Base-by-base conservation (phyloP, 2,329 filamentous ascomycete species). In the Zymoseptoria pseudotritici region DNA sequence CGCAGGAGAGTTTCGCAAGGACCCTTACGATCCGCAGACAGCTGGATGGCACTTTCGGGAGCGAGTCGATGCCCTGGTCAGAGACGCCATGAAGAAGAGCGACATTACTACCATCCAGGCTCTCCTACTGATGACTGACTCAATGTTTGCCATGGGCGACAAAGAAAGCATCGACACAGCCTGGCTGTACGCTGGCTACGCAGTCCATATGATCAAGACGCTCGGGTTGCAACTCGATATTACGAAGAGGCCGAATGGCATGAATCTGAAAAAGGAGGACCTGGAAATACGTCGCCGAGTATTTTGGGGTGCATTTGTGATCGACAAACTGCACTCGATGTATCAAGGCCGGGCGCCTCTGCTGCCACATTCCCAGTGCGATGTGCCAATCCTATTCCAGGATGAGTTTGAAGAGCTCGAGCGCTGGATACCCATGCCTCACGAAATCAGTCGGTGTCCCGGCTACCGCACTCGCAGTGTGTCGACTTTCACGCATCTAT, bases 181-280 rank as follows among this genome's bases (percentile, higher is more conserved):
- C 1, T 86, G 83, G 83, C 65, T 84, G 4, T 85, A 85, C 61
- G 77, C 80, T 56, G 83, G 82, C 1, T 76, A 81, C 62, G 82
- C 83, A 0, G 82, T 84, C 59, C 76, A 80, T 8, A 79, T 85
- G 72, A 72, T 84, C 26, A 77, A 80, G 55, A 83, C 85, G 64
- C 68, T 85, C 4, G 78, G 81, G 0, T 78, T 84, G 63, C 80
- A 83, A 62, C 73, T 81, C n/a, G 75, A 77, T 68, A 70, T 69
- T 54, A 67, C 71, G 53, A 68, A 65, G 46, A 66, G 75, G 57
- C 59, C 70, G 49, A 66, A 64, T 4, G 64, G 66, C 55, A 66
- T 70, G 10, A 71, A 69, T 9, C 71, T 78, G 51, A 74, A 76
- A 1, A 76, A 78, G 49, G 78, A 81, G 58, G 78, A 80, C 42